These are phyloP conservation scores for Linum trigynum DNA, from an alignment of 345 rosid species.

Conservation along the genomic window DNA sequence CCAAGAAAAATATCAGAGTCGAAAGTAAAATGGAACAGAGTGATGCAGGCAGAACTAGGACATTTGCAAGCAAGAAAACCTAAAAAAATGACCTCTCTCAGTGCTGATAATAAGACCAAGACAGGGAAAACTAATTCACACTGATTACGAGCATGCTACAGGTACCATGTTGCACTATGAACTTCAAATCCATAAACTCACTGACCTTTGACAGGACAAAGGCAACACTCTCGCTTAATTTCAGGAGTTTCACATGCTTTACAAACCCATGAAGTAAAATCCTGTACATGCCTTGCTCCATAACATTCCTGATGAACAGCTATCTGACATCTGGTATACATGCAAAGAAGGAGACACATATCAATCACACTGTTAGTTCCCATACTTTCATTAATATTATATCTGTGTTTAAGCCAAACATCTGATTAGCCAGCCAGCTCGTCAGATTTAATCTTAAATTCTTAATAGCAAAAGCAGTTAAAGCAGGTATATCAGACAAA, in stretches of 20 bases:
- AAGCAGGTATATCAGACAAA: too few relatives aligned
- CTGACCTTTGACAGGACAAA: slow-evolving; percentile 91
- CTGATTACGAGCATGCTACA: too few relatives aligned
- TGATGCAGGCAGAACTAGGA: too few relatives aligned
- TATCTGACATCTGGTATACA: slow-evolving; percentile 67
- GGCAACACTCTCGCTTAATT: slow-evolving; percentile 72
- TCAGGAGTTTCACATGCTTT: slow-evolving; percentile 92
- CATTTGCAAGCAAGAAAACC: too few relatives aligned
- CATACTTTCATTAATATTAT: too few relatives aligned
- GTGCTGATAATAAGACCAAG: too few relatives aligned
- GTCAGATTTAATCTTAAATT: too few relatives aligned
- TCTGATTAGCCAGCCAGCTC: too few relatives aligned
- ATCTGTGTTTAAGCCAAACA: too few relatives aligned
- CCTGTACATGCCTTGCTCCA: slow-evolving; percentile 62
- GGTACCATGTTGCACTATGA: background rate
- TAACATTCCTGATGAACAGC: slow-evolving; percentile 99
- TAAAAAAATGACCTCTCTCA: too few relatives aligned
- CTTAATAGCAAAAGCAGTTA: background rate
- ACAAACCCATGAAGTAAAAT: slow-evolving; percentile 90
- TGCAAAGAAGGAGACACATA: background rate
- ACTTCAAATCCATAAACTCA: background rate
- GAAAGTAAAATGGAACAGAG: too few relatives aligned
- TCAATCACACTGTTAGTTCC: background rate
- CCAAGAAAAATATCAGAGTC: background rate
- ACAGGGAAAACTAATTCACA: too few relatives aligned